These are phyloP conservation scores for Akanthomyces lecanii DNA, from an alignment of 2,329 filamentous ascomycete species.

Conservation along the genomic window DNA sequence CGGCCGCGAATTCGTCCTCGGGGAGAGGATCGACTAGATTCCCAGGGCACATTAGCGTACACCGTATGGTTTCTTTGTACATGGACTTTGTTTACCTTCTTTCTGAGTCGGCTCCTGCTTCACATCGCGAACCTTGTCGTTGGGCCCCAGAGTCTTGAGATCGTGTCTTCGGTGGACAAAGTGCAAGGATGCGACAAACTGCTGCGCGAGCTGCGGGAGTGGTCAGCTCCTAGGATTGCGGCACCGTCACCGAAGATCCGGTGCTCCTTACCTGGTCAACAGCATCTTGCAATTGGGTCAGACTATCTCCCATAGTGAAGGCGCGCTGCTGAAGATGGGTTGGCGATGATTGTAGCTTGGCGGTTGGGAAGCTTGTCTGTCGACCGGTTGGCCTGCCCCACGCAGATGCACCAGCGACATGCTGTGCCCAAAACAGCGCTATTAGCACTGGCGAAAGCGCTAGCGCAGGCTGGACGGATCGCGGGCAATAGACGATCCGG, in stretches of 20 bases:
- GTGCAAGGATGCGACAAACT: constrained; percentile 64
- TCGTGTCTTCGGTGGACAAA: constrained; percentile 67
- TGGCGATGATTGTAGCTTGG: no score
- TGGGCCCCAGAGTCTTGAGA: constrained; percentile 53
- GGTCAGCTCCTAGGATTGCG: neutral
- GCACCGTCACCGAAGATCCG: no score
- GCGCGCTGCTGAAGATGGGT: neutral
- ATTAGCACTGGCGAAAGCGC: neutral
- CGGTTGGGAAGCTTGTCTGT: constrained; percentile 3
- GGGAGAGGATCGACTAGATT: constrained; percentile 57
- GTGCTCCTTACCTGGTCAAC: constrained; percentile 63
- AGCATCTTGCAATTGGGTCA: constrained; percentile 82
- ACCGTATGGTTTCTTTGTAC: neutral
- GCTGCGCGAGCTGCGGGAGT: constrained; percentile 54
- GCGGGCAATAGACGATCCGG: constrained; percentile 31
- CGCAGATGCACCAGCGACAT: neutral
- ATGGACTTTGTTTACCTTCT: constrained; percentile 39
- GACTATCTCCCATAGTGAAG: constrained; percentile 63
- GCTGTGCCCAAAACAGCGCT: neutral
- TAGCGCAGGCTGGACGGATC: constrained; percentile 15
- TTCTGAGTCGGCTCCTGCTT: constrained; percentile 50
- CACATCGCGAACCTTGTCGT: constrained; percentile 55
- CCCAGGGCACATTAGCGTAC: constrained; percentile 13
- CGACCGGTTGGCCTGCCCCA: neutral
- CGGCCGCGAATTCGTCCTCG: constrained; percentile 60